A percentile compares a stretch with the other conserved stretches of the same genome.
Evolutionary conservation across 305 asterid genomes (phyloP).

Genomic region (Solanum hybrid): DNA sequence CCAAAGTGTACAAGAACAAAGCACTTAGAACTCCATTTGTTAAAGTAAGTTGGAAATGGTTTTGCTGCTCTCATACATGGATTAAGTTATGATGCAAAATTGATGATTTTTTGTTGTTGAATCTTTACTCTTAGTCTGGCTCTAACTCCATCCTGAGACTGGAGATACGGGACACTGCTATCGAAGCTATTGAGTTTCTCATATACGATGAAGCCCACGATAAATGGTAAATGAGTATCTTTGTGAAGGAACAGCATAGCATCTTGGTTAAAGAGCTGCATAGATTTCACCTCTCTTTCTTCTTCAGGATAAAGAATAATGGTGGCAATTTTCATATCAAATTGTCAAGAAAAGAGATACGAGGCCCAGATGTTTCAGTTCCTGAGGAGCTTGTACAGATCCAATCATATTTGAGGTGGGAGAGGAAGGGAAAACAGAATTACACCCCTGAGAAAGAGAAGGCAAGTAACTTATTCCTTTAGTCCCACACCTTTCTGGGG

Average conservation of each 20-base stretch:
- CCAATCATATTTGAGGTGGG: constrained; percentile 97
- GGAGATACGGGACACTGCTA: constrained; percentile 81
- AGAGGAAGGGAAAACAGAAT: constrained; percentile 78
- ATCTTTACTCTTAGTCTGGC: constrained; percentile 52
- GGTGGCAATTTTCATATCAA: constrained; percentile 67
- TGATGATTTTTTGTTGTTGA: constrained; percentile 8
- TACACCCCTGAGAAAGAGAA: constrained; percentile 82
- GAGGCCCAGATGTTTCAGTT: constrained; percentile 44
- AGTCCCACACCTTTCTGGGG: background rate
- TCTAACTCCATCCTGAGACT: constrained; percentile 52
- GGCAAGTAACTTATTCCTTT: constrained; percentile 34
- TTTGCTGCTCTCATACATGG: background rate
- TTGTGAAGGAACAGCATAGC: background rate
- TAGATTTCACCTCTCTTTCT: background rate
- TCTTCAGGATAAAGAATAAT: constrained; percentile 75
- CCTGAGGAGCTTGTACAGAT: constrained; percentile 98
- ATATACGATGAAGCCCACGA: constrained; percentile 68
- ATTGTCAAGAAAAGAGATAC: constrained; percentile 37
- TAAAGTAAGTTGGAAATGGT: constrained; percentile 44
- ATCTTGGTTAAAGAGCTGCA: background rate
- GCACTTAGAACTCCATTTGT: constrained; percentile 92
- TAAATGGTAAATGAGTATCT: constrained; percentile 55
- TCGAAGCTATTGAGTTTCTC: constrained; percentile 94
- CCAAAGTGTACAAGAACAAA: constrained; percentile 57
- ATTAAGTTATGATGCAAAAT: constrained; percentile 4